Base-by-base conservation (phyloP, 805 yeast species). In the Candida montana region DNA sequence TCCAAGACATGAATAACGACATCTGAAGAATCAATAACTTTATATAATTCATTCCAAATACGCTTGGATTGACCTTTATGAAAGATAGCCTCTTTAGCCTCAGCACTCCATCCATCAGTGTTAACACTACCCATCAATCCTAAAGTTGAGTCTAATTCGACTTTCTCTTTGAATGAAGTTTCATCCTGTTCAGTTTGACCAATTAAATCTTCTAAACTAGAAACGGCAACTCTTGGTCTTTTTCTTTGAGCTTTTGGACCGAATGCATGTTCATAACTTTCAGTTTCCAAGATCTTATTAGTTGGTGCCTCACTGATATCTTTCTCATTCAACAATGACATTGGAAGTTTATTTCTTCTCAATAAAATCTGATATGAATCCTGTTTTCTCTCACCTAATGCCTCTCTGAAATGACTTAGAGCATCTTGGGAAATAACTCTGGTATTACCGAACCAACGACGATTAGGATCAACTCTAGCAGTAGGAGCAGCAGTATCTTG, bases 351-450 rank as follows among this genome's bases (percentile, higher is more conserved):
- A 64, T 91, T 91, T 64, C 96, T 78, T 59, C 83, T 81, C 59
- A 91, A 66, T 44, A 91, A 67, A 33, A 91, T 95, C 57, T 90
- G 95, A 62, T 89, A 91, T 5, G 81, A 70, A 57, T 91, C 95
- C 51, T 81, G 72, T 54, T 82, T 76, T 55, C 83, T 84, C 48
- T 83, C 95, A 36, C 93, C 95, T 68, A 91, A 73, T 8, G 97
- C 97, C 52, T 86, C 93, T 62, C 99, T 75, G 69, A 91, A 91
- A 67, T 93, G 98, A 23, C 83, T 71, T 55, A 91, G 70, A 2
- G 98, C 96, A 71, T 93, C 96, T 63, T 91, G 99, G 5, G 97
- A 91, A 58, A 91, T 91, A 31, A 91, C 99, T 59, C 99, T 78
- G 12, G 99, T 88, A 65, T 89, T 93, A 37, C 96, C 96, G 60